Base-by-base conservation (phyloP, 768 basidiomycete species). In the Dentipellis fragilis region DNA sequence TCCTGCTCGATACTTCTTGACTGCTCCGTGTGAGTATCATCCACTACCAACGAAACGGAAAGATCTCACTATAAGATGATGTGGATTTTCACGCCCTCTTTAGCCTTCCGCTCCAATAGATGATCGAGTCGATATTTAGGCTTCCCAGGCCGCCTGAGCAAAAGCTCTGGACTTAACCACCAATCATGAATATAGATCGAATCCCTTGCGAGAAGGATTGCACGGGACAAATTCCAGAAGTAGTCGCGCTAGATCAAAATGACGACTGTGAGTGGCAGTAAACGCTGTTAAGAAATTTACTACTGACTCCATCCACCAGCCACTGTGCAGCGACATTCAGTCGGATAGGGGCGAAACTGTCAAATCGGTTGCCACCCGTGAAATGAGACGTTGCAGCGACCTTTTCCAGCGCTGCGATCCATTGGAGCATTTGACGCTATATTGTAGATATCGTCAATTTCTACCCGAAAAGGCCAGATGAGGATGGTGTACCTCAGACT, bases 131-230 rank as follows among this genome's bases (percentile, higher is more conserved):
- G 83, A 70, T 95, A 96, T 56, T 82, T 82, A 14, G 85, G 84
- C 71, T 89, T 88, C 29, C 80, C 74, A 0, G 95, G 94, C 37
- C 96, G 80, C 29, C 95, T 81, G 68, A 98, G 69, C 59, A 88
- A 84, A 42, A 96, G 70, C 67, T 96, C 89, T 3, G 91, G 92
- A 22, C 91, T 91, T 21, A 93, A 73, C 96, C 95, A 98, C 95
- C 95, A 97, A 69, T 95, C 95, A 66, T 98, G 96, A 38, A 97
- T 96, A 66, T 93, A 94, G 54, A 96, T 93, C 47, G 72, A 77
- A 63, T 92, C 86, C 66, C 85, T 86, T 0, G 95, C 95, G 62
- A 96, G 78, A 22, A 89, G 75, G 49, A 99, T 85, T 0, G 95
- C 95, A 40, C 91, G 80, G 21, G 90, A 91, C 21, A 99, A 72